Evolutionary conservation across 2,329 filamentous ascomycete species (phyloP).

Genomic region (Lachnellula occidentalis): DNA sequence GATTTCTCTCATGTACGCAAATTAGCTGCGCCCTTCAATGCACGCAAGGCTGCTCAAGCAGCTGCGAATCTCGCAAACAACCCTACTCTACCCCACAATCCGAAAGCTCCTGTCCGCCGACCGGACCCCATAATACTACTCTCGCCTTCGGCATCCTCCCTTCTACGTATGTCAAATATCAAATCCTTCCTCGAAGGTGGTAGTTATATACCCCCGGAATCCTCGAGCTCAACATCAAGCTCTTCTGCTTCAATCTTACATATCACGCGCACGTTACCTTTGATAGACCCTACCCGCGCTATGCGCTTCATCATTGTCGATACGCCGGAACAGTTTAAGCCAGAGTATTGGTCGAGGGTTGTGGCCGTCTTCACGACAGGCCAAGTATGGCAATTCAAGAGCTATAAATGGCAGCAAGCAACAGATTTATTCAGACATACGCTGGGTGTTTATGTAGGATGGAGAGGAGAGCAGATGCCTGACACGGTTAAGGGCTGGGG

Average conservation of each 20-base stretch:
- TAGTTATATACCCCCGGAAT: conserved; percentile 71
- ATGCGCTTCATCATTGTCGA: conserved; percentile 96
- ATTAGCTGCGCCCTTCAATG: conserved; percentile 71
- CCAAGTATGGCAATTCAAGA: conserved; percentile 97
- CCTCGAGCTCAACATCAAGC: conserved; percentile 52
- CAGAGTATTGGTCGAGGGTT: conserved; percentile 93
- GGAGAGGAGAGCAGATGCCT: conserved; percentile 77
- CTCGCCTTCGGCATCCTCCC: conserved; percentile 89
- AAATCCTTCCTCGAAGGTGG: conserved; percentile 88
- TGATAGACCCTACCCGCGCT: conserved; percentile 63
- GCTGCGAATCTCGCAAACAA: conserved; percentile 34
- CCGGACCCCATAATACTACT: conserved; percentile 91
- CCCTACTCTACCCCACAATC: conserved; percentile 48
- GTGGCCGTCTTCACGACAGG: conserved; percentile 97
- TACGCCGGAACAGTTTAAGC: conserved; percentile 89
- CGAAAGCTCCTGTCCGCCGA: conserved; percentile 44
- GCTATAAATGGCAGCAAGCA: conserved; percentile 91
- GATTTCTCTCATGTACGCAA: conserved; percentile 95
- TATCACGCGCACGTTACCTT: conserved; percentile 70
- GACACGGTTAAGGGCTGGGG: conserved; percentile 79
- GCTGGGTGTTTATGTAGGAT: conserved; percentile 83
- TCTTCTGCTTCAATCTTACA: conserved; percentile 76
- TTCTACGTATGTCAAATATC: conserved; percentile 92
- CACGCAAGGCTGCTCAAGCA: conserved; percentile 46
- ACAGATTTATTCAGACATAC: conserved; percentile 86